These are phyloP conservation scores for Monosporascus sp. DNA, from an alignment of 2,329 filamentous ascomycete genomes.

Conservation along the genomic window DNA sequence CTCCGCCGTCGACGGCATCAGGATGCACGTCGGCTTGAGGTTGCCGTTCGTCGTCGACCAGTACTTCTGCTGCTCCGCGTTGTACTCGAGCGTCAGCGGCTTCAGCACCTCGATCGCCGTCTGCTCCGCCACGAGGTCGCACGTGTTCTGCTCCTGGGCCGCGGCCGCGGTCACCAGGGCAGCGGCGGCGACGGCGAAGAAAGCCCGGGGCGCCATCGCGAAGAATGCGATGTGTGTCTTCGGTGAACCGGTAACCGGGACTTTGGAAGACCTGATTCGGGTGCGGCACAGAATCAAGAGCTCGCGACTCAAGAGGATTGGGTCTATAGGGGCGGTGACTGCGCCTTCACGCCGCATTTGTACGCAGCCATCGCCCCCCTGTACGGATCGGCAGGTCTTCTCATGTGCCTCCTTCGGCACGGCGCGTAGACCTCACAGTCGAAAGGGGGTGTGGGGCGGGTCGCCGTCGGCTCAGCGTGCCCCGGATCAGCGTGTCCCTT, in stretches of 20 bases:
- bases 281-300: too few species aligned
- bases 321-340: too few species aligned
- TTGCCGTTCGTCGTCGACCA: conserved; percentile 40
- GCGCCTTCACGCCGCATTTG: too few species aligned
- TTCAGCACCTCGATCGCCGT: conserved; percentile 29
- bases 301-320: too few species aligned
- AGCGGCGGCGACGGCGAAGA: conserved; percentile 10
- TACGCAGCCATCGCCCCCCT: too few species aligned
- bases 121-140: conserved; percentile 28
- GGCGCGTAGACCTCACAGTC: too few species aligned
- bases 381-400: too few species aligned
- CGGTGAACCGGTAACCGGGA: not conserved
- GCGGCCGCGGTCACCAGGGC: conserved; percentile 10
- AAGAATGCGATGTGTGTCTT: not conserved
- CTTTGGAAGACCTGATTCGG: too few species aligned
- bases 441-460: too few species aligned
- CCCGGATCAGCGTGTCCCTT: too few species aligned
- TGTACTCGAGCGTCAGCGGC: conserved; percentile 29
- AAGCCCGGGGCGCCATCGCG: conserved; percentile 12
- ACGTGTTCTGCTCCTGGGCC: conserved; percentile 27
- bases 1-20: conserved; percentile 40
- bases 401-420: too few species aligned
- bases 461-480: too few species aligned
- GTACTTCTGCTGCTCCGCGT: conserved; percentile 34
- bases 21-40: conserved; percentile 41